Evolutionary conservation across 257 asterid species (phyloP).

Genomic region (Ilex aquifolium): DNA sequence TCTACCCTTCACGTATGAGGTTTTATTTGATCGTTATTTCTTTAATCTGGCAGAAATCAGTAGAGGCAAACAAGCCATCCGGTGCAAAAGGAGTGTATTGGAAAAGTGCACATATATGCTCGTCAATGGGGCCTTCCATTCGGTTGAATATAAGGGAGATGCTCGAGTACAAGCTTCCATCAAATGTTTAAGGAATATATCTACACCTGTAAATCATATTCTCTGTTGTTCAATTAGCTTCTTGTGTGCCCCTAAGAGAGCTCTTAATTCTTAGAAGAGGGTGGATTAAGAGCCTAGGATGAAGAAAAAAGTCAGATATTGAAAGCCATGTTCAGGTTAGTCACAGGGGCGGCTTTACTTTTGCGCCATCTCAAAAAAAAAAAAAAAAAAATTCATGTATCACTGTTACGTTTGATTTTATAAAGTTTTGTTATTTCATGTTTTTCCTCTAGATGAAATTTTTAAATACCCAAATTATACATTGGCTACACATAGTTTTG

Average conservation of each 20-base stretch:
- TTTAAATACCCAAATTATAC: no score
- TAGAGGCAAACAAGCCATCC: slow-evolving; percentile 85
- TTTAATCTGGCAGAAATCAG: slow-evolving; percentile 60
- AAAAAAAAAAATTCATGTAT: no score
- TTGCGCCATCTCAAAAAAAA: no score
- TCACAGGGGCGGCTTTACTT: no score
- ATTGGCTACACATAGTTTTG: no score
- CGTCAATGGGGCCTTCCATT: slow-evolving; percentile 97
- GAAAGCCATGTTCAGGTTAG: no score
- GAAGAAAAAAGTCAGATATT: no score
- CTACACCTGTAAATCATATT: slow-evolving; percentile 34
- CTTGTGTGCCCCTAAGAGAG: slow-evolving; percentile 1
- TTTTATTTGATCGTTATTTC: not conserved
- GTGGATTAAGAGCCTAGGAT: not conserved
- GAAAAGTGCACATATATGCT: slow-evolving; percentile 89
- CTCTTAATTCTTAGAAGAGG: slow-evolving; percentile 12
- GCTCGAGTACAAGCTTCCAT: slow-evolving; percentile 70
- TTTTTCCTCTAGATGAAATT: no score
- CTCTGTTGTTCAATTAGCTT: slow-evolving; percentile 17
- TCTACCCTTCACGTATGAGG: not conserved
- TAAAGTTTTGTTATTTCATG: no score
- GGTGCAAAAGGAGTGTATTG: slow-evolving; percentile 95
- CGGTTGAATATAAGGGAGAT: slow-evolving; percentile 71
- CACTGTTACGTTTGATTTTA: no score
- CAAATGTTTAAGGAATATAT: slow-evolving; percentile 20